A percentile compares a stretch with the other conserved stretches of the same genome.
Evolutionary conservation across 2,329 filamentous ascomycete genomes (phyloP).

Genomic region (Talaromyces funiculosus): DNA sequence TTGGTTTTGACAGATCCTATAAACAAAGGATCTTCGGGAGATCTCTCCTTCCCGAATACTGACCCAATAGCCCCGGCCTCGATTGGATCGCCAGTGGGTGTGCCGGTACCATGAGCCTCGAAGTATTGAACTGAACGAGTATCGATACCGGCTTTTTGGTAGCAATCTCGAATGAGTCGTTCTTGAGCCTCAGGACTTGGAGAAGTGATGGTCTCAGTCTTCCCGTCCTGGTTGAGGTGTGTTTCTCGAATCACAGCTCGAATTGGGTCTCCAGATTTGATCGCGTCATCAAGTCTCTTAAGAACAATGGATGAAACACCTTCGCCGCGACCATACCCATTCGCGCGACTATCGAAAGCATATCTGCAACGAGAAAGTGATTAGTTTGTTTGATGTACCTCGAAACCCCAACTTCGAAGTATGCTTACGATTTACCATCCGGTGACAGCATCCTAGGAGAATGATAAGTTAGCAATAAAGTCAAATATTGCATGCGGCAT

Average conservation of each 20-base stretch:
- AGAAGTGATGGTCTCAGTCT: no score
- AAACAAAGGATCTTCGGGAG: neutral
- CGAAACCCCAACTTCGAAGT: no score
- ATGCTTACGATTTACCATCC: no score
- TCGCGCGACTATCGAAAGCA: no score
- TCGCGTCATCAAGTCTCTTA: conserved; percentile 44
- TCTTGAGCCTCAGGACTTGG: conserved; percentile 20
- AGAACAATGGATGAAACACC: conserved; percentile 41
- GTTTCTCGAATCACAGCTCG: conserved; percentile 29
- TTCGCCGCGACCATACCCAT: conserved; percentile 50
- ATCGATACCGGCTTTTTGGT: conserved; percentile 26
- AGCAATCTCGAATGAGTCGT: conserved; percentile 31
- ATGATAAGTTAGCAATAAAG: no score
- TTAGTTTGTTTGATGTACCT: no score
- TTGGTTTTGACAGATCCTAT: conserved; percentile 30
- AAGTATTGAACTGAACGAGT: conserved; percentile 15
- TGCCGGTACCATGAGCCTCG: conserved; percentile 35
- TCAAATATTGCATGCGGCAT: no score
- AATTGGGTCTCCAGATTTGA: conserved; percentile 40
- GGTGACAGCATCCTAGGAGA: no score
- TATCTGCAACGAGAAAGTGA: no score
- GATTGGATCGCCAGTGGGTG: conserved; percentile 21
- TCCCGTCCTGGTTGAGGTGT: conserved; percentile 28
- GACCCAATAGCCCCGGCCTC: conserved; percentile 6
- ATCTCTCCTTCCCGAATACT: neutral